Evolutionary conservation across 2,329 filamentous ascomycete species (phyloP), one percentile per base, ranked within the genome.

Genomic region (Cladophialophora bantiana): DNA sequence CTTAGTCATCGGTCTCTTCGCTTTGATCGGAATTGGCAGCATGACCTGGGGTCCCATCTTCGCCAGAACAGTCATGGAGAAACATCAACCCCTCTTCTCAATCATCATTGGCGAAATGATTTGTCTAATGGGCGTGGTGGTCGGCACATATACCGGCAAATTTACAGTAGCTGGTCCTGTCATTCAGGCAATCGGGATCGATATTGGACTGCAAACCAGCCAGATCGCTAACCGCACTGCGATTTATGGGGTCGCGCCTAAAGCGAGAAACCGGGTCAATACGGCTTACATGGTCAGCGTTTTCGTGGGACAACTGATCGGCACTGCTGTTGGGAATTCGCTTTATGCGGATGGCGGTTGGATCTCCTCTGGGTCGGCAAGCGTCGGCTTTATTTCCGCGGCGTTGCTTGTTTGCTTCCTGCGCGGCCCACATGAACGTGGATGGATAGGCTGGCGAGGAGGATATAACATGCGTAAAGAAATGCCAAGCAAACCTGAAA

Each of bases 241-340:
- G 2, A 90, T 95, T 26, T 94, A 92, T 72, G 79, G 81, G 1
- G 88, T 94, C n/a, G 89, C 90, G 60, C 88, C 91, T 0, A 88
- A 87, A 67, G 88, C 89, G 0, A 80, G 90, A 3, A 95, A 93
- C 77, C 80, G 92, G 4, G 85, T 94, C 34, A 95, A 95, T 75
- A 93, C 91, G 0, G 90, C 89, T 0, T 95, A 93, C 73, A 95
- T 94, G 92, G 84, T 93, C 0, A 84, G 85, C 9, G 88, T 87
- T 0, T 94, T 94, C 73, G 87, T 85, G 38, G 92, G 92, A 0
- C 92, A 95, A 79, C 74, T 95, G 55, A 89, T 88, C 1, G 91
- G 91, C 0, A 89, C 88, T 0, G 83, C 86, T 1, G 85, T 86
- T 6, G 86, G 86, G 0, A 87, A 85, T 70, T 78, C 81, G 52